Base-by-base conservation (phyloP, 805 yeast genomes). In the Candida succiphila region DNA sequence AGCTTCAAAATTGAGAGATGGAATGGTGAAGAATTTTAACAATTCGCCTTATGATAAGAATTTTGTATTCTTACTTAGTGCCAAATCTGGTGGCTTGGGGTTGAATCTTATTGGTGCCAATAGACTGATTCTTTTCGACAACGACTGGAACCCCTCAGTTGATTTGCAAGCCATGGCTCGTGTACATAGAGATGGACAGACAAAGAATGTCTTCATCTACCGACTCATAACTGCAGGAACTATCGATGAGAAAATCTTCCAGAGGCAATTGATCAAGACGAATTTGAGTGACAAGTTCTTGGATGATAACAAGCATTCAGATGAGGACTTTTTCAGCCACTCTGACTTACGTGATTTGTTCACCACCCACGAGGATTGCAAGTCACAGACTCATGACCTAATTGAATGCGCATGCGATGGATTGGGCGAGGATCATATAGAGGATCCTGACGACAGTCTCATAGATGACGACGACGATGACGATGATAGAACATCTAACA, bases 151-250 rank as follows among this genome's bases (percentile, higher is more conserved):
- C 42, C 98, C 98, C 0, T 75, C 96, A 0, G 68, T 79, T 10
- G 98, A 92, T 49, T 54, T 82, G 23, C 98, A 92, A 53, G 95
- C 96, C 0, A 84, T 89, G 94, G 95, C 96, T 1, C 62, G 98
- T 41, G 78, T 92, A 6, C 95, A 89, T 50, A 65, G 98, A 46
- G 96, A 89, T 53, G 98, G 98, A 0, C 98, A 92, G 52, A 71
- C 58, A 31, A 69, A 59, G 30, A 85, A 85, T 0, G 92, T 87
- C 9, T 79, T 62, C 49, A 77, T 89, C 21, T 92, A 92, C 50
- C 66, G 98, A 43, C 55, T 92, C 9, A 88, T 89, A 37, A 72
- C 94, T 6, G 87, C 97, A 0, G 98, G 98, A 10, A 76, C 95
- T 2, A 92, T 89, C 34, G 98, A 89, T 49, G 98, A 89, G 49